Evolutionary conservation across 345 rosid species (phyloP), one percentile per base, ranked within the genome.

Genomic region (Hypericum androsaemum): DNA sequence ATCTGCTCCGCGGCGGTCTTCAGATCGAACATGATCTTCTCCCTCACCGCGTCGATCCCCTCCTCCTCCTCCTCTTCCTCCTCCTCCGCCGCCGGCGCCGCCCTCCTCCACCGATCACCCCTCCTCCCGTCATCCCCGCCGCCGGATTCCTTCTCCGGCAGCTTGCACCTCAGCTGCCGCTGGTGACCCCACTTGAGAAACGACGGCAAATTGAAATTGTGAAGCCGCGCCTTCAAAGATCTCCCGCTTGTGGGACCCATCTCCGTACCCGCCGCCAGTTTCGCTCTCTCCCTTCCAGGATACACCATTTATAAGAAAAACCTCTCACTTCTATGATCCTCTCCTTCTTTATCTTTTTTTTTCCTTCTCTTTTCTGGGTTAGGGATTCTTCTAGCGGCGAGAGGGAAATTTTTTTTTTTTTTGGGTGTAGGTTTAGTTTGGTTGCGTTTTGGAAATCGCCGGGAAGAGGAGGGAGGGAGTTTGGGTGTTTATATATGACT

Each of bases 11-110:
- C 69, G 28, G 61, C 71, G 41, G 68, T 65, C 52, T 60, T 67
- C 60, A 71, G 62, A 71, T 75, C 80, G 37, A 56, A 36, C 76
- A 75, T 68, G 56, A 71, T 50, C 64, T 64, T 71, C 56, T 71
- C 69, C 61, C 78, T 65, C 39, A 73, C 75, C 41, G 66, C 82
- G 6, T 66, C 70, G 68, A 85, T 80, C 68, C 88, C 89, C 63
- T 74, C 84, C 55, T 74, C 89, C 50, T 45, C 32, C 1, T 22
- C 32, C 32, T 22, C 32, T 22, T n/a, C 89, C 63, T 74, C 84
- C 55, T 74, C 89, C 50, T 45, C 32, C 1, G 1, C 32, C 32
- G 1, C 32, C 4, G n/a, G n/a, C n/a, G 32, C 32, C n/a, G 7
- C 13, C 44, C 52, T 8, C 60, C 56, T 13, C 32, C 41, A 5